Evolutionary conservation across 2,329 filamentous ascomycete genomes (phyloP), one percentile per base, ranked within the genome.

Genomic region (Trichoderma koningii): DNA sequence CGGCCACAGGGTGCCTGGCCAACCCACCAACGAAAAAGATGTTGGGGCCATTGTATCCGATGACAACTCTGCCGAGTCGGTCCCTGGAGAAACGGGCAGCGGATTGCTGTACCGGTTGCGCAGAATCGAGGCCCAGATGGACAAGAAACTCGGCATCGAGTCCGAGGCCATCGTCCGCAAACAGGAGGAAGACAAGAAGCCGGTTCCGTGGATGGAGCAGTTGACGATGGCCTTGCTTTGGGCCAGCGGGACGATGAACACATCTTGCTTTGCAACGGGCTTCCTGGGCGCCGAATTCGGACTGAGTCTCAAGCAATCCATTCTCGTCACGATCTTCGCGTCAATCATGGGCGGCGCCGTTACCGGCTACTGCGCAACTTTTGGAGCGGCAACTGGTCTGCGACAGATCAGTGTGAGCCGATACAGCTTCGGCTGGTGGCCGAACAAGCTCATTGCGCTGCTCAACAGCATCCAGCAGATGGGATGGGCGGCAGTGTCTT

Each of bases 371-470:
- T 82, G 81, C 65, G 82, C 82, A 17, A 83, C 81, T 0, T 77
- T 83, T 69, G 82, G 82, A 23, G 77, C 82, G 3, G 78, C 73
- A 7, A 84, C 78, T 3, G 82, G 82, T 3, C 74, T 85, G 47
- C 79, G 82, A 63, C 81, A 84, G 69, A 79, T 84, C 65, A 81
- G 79, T 60, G 80, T 84, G 50, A 77, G 76, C 38, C 77, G 82
- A 50, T 84, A 81, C 71, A 78, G 76, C 41, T 78, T 84, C 50
- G 82, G 82, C 26, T 84, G 79, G 77, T 84, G 78, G 75, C 82
- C 82, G 1, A 79, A 77, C 65, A 82, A 82, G 70, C 69, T 83
- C 45, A 78, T 83, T 63, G 81, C 81, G 14, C 69, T 81, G 9
- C 76, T 85, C 28, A 72, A 71, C 63, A 68, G 69, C 28, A 65